These are phyloP conservation scores for Cladosporium sp. DNA, from an alignment of 2,329 filamentous ascomycete species.

Conservation along the genomic window DNA sequence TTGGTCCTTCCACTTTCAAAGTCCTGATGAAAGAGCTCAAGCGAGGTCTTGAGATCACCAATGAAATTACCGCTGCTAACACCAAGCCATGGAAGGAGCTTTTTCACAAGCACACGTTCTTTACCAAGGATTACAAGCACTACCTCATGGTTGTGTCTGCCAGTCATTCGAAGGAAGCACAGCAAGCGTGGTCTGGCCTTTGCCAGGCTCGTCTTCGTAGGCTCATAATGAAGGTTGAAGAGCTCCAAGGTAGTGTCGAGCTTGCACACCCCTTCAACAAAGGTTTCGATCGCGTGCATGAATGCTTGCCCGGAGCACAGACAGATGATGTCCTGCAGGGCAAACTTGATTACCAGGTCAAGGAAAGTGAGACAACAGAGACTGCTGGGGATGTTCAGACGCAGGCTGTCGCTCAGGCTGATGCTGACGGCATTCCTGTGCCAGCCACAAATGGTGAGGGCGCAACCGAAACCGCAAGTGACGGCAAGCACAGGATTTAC, in stretches of 20 bases:
- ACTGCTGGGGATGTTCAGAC: constrained; percentile 53
- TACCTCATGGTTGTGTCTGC: constrained; percentile 87
- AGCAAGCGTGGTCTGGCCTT: constrained; percentile 84
- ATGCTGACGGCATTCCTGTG: constrained; percentile 42
- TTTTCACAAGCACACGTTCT: constrained; percentile 89
- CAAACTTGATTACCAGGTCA: constrained; percentile 61
- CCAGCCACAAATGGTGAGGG: constrained; percentile 33
- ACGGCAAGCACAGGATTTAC: constrained; percentile 61
- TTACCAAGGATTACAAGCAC: constrained; percentile 90
- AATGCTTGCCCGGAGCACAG: constrained; percentile 63
- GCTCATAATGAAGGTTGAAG: constrained; percentile 79
- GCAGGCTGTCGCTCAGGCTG: constrained; percentile 49
- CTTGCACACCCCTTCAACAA: constrained; percentile 92
- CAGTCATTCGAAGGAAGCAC: constrained; percentile 78
- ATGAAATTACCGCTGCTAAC: constrained; percentile 70
- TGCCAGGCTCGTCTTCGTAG: constrained; percentile 92
- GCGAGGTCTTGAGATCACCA: constrained; percentile 73
- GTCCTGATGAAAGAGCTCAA: constrained; percentile 82
- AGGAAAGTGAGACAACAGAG: constrained; percentile 54
- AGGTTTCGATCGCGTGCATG: constrained; percentile 80
- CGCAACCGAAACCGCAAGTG: constrained; percentile 39
- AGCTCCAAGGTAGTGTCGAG: constrained; percentile 70
- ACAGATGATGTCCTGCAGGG: constrained; percentile 63
- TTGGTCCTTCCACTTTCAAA: constrained; percentile 79
- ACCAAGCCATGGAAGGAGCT: constrained; percentile 82